phyloP scores from a whole-genome alignment of 2,329 filamentous ascomycete species.

The Beauveria scarabaeidicola region DNA sequence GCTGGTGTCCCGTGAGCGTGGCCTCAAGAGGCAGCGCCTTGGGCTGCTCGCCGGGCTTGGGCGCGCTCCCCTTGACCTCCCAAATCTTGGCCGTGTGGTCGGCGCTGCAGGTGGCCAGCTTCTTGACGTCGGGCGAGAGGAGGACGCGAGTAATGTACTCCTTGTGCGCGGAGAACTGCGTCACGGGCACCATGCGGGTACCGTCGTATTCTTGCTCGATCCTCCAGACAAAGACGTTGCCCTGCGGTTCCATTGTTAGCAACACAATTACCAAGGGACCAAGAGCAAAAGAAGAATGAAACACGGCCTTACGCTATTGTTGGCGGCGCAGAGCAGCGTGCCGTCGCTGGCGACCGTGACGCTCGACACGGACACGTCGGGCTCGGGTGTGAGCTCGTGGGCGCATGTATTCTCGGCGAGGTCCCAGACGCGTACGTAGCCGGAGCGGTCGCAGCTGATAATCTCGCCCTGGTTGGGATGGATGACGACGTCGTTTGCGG shows the following conservation, averaged over 20 bases:
- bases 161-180: conserved; percentile 82
- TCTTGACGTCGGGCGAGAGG: conserved; percentile 86
- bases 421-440: conserved; percentile 93
- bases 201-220: conserved; percentile 76
- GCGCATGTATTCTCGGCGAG: conserved; percentile 94
- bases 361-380: conserved; percentile 86
- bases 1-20: conserved; percentile 80
- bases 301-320: conserved; percentile 61
- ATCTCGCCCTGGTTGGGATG: conserved; percentile 98
- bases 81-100: conserved; percentile 95
- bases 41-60: conserved; percentile 26
- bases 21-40: conserved; percentile 73
- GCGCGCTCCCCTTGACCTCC: conserved; percentile 70
- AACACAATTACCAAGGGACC: background rate
- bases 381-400: conserved; percentile 91
- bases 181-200: conserved; percentile 77
- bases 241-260: conserved; percentile 39
- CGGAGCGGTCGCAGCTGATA: conserved; percentile 88
- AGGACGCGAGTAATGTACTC: conserved; percentile 90
- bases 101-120: conserved; percentile 86
- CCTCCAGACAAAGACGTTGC: conserved; percentile 95
- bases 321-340: conserved; percentile 84
- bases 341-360: conserved; percentile 95
- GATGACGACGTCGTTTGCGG: conserved; percentile 98
- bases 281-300: background rate